Evolutionary conservation across 345 rosid species (phyloP), one percentile per base, ranked within the genome.

Genomic region (Stellera chamaejasme): DNA sequence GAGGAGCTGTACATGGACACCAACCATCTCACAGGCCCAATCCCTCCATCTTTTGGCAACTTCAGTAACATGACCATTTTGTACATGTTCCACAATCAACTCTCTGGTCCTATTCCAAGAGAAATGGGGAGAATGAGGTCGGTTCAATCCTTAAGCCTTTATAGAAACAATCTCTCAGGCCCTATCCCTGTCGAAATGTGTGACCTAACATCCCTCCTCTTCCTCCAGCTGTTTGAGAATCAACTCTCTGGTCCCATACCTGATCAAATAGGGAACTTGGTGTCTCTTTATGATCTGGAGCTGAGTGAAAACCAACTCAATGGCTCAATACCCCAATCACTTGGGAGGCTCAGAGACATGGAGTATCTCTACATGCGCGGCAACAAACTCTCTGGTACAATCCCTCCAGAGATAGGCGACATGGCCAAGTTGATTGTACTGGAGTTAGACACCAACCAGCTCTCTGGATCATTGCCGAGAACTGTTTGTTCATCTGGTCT

Each of bases 21-120:
- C 16, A 72, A 67, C 50, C 2, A 0, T 2, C 44, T 72, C 27
- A 23, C 54, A 0, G 66, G 76, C 50, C 41, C 59, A 10, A 55
- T 63, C 32, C 75, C 75, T 42, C 26, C 66, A 39, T 27, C 59
- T 10, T 23, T 69, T 2, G 70, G 61, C 43, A 66, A 56, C 27
- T 43, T 71, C 48, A 25, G 3, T 13, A 71, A 59, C 7, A 54
- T 62, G 6, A 46, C 19, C 1, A 3, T 42, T 10, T 46, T 60
- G 13, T 1, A 13, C 16, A 19, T 50, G 56, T 50, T 50, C 4
- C 0, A 60, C 43, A 60, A 60, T 0, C 11, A 43, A 7, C 59
- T 62, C 23, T 15, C 32, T 45, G 66, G 66, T 4, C 0, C 45
- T 15, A 45, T 62, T 2, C 66, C 66, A 6, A 12, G 32, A 2